Conservation (phyloP, 192 early-diverging fungal genomes). For the Chytriomyces sp. region DNA sequence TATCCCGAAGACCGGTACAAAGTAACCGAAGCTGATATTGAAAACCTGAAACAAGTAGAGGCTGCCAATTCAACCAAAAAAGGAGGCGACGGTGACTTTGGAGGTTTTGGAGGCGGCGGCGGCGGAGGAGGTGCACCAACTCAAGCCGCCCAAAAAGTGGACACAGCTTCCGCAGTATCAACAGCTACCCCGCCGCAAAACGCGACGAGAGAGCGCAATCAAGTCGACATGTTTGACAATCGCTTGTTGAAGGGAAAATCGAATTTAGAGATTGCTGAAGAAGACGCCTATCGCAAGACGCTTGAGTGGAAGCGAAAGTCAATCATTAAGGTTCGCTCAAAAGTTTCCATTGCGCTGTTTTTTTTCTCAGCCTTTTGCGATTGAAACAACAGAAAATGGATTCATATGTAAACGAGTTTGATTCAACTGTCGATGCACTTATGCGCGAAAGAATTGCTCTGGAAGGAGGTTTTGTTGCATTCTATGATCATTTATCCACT, state of each 20-base stretch:
- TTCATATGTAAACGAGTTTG: conserved; percentile 48
- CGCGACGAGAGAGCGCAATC: background rate
- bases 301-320: conserved; percentile 43
- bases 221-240: conserved; percentile 10
- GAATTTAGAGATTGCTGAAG: conserved; percentile 45
- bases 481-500: background rate
- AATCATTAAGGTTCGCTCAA: conserved; percentile 44
- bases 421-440: conserved; percentile 45
- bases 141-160: background rate
- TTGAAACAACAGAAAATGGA: conserved; percentile 41
- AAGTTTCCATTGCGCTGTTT: background rate
- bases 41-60: conserved; percentile 47
- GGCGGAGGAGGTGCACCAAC: background rate
- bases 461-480: conserved; percentile 51
- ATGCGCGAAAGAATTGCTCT: conserved; percentile 57
- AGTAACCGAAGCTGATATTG: conserved; percentile 57
- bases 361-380: conserved; percentile 6
- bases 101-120: conserved; percentile 48
- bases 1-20: conserved; percentile 59
- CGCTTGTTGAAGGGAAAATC: conserved; percentile 2
- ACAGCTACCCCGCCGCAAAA: background rate
- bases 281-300: conserved; percentile 39
- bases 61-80: conserved; percentile 32
- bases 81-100: conserved; percentile 40
- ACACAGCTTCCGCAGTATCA: background rate